These are phyloP conservation scores for Meira miltonrushii DNA, from an alignment of 1,284 basidiomycete species.

Conservation along the genomic window DNA sequence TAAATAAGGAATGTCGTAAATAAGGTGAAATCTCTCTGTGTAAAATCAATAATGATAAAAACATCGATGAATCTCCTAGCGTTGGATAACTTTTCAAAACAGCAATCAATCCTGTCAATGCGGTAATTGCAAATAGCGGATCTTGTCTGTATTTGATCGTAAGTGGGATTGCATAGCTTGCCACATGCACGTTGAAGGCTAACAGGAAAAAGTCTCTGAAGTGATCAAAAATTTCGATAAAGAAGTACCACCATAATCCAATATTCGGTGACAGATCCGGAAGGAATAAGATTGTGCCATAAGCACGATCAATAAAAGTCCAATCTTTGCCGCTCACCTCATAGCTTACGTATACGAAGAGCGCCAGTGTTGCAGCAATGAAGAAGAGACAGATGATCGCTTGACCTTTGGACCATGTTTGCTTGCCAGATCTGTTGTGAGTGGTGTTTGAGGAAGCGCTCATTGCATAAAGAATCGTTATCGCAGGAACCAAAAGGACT, in stretches of 20 bases:
- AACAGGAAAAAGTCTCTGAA: conserved; percentile 92
- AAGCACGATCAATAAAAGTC: conserved; percentile 69
- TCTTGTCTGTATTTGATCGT: conserved; percentile 87
- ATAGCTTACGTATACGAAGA: conserved; percentile 8
- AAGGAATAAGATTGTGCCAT: conserved; percentile 63
- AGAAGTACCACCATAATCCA: conserved; percentile 98
- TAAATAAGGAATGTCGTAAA: conserved; percentile 78
- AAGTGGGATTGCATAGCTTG: conserved; percentile 77
- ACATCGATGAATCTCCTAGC: conserved; percentile 78
- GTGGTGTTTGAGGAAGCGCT: conserved; percentile 11
- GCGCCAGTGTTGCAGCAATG: background rate
- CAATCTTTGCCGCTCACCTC: conserved; percentile 58
- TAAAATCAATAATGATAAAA: conserved; percentile 70
- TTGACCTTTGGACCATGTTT: no score
- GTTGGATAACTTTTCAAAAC: conserved; percentile 90
- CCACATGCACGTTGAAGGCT: conserved; percentile 83
- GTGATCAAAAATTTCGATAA: conserved; percentile 98
- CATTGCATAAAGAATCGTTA: conserved; percentile 60
- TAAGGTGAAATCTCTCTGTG: conserved; percentile 80
- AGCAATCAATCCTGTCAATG: conserved; percentile 71
- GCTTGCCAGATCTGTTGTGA: no score
- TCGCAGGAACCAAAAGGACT: conserved; percentile 64
- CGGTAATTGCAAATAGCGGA: conserved; percentile 71
- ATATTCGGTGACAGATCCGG: conserved; percentile 74
- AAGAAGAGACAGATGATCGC: background rate